Evolutionary conservation across 179 eudicot species (phyloP).

Genomic region (Pouteria campechiana): DNA sequence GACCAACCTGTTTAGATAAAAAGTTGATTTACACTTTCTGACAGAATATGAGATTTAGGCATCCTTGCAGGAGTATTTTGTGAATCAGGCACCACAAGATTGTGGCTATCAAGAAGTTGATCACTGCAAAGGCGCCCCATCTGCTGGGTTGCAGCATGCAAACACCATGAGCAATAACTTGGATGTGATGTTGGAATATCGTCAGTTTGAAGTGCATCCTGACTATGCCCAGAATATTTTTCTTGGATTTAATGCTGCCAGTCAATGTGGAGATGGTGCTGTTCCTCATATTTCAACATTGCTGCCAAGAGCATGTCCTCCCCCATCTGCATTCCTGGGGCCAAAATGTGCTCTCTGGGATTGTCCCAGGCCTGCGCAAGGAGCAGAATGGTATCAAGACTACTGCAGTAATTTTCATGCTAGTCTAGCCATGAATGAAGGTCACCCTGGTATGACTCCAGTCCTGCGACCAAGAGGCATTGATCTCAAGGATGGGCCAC

Average conservation of each 20-base stretch:
- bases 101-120: slow-evolving; percentile 35
- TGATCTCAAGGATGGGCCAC: slow-evolving; percentile 76
- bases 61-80: slow-evolving; percentile 38
- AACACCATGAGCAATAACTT: slow-evolving; percentile 30
- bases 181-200: slow-evolving; percentile 44
- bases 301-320: slow-evolving; percentile 53
- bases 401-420: slow-evolving; percentile 83
- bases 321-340: slow-evolving; percentile 91
- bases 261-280: slow-evolving; percentile 34
- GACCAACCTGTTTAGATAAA: no score
- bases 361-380: slow-evolving; percentile 90
- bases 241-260: slow-evolving; percentile 32
- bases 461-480: slow-evolving; percentile 91
- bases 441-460: slow-evolving; percentile 86
- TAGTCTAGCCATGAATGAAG: slow-evolving; percentile 73
- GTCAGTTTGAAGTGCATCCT: slow-evolving; percentile 42
- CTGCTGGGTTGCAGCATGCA: no score
- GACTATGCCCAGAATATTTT: slow-evolving; percentile 40
- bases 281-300: slow-evolving; percentile 38
- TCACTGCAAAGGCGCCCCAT: slow-evolving; percentile 46
- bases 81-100: slow-evolving; percentile 33
- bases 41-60: background rate
- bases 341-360: slow-evolving; percentile 99
- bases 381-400: slow-evolving; percentile 64
- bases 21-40: background rate